phyloP scores from a whole-genome alignment of 176 grass and related monocot genomes.

The Aechmea fasciata region DNA sequence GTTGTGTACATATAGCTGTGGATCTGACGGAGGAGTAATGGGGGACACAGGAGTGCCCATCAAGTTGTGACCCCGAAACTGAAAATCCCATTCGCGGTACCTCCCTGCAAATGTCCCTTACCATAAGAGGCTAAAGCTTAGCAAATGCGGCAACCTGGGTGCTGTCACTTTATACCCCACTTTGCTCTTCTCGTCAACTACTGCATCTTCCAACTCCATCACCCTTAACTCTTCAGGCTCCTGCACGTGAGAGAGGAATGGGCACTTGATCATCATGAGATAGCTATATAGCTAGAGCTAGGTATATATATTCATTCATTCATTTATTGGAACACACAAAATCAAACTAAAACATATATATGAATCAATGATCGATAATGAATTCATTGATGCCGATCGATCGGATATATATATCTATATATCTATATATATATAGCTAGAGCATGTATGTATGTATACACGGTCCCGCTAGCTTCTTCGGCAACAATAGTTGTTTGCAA shows the following conservation, averaged over 20 bases:
- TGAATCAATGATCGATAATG: too few species aligned
- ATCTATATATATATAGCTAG: too few species aligned
- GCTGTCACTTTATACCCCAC: conserved; percentile 6
- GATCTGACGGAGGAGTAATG: conserved; percentile 22
- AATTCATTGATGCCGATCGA: too few species aligned
- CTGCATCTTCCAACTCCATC: conserved; percentile 1
- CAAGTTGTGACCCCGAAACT: conserved; percentile 28
- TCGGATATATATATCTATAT: too few species aligned
- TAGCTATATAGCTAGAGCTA: too few species aligned
- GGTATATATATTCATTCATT: too few species aligned
- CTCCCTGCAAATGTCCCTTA: conserved; percentile 22
- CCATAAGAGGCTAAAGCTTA: conserved; percentile 18
- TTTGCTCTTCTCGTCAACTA: neutral
- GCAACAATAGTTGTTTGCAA: too few species aligned
- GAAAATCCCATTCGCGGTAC: conserved; percentile 37
- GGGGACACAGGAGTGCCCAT: conserved; percentile 12
- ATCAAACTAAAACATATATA: too few species aligned
- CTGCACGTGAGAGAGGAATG: conserved; percentile 27
- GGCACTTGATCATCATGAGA: neutral
- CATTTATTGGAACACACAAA: too few species aligned
- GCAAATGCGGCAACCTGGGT: conserved; percentile 4
- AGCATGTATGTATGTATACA: too few species aligned
- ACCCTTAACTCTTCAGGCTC: neutral
- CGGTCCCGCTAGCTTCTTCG: too few species aligned
- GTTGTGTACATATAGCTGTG: neutral